phyloP scores from a whole-genome alignment of 805 yeast species.

The Schizosaccharomyces osmophilus region DNA sequence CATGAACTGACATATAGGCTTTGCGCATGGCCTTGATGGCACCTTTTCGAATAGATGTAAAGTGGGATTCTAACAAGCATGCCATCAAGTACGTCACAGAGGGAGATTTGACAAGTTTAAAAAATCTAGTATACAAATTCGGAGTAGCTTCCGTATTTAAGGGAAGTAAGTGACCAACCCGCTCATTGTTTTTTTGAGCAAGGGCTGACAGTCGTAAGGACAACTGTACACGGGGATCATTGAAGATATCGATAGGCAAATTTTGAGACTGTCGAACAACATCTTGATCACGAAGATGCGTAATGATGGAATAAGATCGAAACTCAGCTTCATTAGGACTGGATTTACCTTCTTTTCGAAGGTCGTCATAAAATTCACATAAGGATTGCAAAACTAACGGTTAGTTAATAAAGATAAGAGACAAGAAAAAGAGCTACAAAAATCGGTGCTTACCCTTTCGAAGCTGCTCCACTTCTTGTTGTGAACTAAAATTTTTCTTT shows the following conservation, averaged over 20 bases:
- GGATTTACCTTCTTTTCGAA: constrained; percentile 38
- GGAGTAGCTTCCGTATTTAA: constrained; percentile 31
- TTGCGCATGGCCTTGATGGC: constrained; percentile 44
- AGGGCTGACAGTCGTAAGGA: constrained; percentile 50
- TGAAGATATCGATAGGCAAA: constrained; percentile 32
- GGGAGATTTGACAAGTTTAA: constrained; percentile 26
- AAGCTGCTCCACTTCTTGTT: constrained; percentile 86
- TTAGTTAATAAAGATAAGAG: background rate
- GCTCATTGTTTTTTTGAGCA: constrained; percentile 31
- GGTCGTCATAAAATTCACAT: constrained; percentile 65
- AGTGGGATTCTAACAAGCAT: constrained; percentile 54
- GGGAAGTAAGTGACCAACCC: constrained; percentile 20
- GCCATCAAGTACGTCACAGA: constrained; percentile 41
- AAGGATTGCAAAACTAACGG: constrained; percentile 48
- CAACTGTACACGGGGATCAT: constrained; percentile 33
- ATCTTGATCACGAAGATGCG: constrained; percentile 67
- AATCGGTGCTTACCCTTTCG: constrained; percentile 24
- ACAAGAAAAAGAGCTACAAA: background rate
- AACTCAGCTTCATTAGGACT: constrained; percentile 82
- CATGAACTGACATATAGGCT: constrained; percentile 38
- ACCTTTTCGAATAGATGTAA: constrained; percentile 53
- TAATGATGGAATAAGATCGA: constrained; percentile 60
- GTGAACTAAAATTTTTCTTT: constrained; percentile 56
- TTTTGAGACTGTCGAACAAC: constrained; percentile 50
- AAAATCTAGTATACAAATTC: constrained; percentile 39